Percentiles rank a stretch among this genome's conserved stretches.
Conservation (phyloP, 805 yeast genomes). For the Huiozyma sinensis region DNA sequence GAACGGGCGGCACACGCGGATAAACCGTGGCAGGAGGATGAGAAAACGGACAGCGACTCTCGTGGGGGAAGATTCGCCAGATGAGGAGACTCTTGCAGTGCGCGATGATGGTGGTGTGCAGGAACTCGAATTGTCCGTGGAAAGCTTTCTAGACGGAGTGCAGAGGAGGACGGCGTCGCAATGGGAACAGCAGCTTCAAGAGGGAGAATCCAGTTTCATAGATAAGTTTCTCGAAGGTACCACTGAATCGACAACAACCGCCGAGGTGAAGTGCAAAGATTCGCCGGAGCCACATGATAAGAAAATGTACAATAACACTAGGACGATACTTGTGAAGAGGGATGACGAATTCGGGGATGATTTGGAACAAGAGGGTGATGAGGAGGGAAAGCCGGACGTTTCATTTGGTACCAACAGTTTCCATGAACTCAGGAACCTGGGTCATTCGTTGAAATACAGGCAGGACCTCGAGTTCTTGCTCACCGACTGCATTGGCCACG, state of each 20-base stretch:
- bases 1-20: too few relatives aligned
- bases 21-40: not conserved
- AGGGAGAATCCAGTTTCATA: not conserved
- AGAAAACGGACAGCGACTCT: not conserved
- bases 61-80: not conserved
- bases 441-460: conserved; percentile 25
- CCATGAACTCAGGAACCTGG: conserved; percentile 25
- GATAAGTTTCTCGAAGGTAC: too few relatives aligned
- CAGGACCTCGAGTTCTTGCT: conserved; percentile 30
- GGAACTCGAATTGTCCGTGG: too few relatives aligned
- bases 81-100: too few relatives aligned
- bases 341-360: conserved; percentile 2
- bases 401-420: conserved; percentile 9
- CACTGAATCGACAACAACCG: too few relatives aligned
- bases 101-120: too few relatives aligned
- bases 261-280: too few relatives aligned
- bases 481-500: not conserved
- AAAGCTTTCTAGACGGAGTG: too few relatives aligned
- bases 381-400: conserved; percentile 1
- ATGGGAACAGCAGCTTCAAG: not conserved
- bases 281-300: not conserved
- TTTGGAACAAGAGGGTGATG: conserved; percentile 2
- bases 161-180: too few relatives aligned
- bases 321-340: conserved; percentile 12
- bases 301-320: conserved; percentile 12